phyloP scores from a whole-genome alignment of 164 flowering plant genomes.

The Chimonanthus salicifolius region DNA sequence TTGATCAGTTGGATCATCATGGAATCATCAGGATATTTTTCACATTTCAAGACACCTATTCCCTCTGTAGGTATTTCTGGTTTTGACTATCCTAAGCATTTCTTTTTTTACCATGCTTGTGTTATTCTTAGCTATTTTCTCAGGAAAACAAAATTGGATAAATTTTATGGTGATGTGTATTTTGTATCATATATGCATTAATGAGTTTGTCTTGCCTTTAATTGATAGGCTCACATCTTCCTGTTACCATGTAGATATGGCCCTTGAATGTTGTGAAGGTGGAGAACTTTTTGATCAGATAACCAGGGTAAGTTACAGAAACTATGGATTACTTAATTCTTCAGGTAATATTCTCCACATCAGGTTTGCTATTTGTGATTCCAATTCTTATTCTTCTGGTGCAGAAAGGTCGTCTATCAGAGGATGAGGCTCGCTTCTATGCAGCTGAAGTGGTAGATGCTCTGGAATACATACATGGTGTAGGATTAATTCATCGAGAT shows the following conservation, averaged over 20 bases:
- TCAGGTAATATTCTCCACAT: background rate
- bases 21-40: constrained; percentile 81
- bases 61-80: constrained; percentile 71
- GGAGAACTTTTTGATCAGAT: constrained; percentile 99
- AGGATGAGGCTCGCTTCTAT: constrained; percentile 91
- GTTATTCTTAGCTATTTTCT: background rate
- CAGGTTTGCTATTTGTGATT: background rate
- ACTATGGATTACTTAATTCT: background rate
- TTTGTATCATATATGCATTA: background rate
- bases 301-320: constrained; percentile 53
- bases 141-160: background rate
- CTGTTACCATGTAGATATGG: constrained; percentile 72
- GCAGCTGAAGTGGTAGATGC: constrained; percentile 98
- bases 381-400: constrained; percentile 11
- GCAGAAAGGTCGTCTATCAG: constrained; percentile 91
- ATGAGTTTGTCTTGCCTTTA: constrained; percentile 1
- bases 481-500: constrained; percentile 97
- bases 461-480: constrained; percentile 86
- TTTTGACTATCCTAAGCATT: constrained; percentile 2
- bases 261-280: constrained; percentile 99
- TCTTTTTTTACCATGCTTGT: constrained; percentile 3
- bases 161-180: background rate
- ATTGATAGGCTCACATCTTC: constrained; percentile 17
- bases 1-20: constrained; percentile 96
- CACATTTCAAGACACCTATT: constrained; percentile 90